Percentiles rank a stretch among this genome's conserved stretches.
Conservation (phyloP, 2,329 filamentous ascomycete species). For the Sclerotinia spermophila region DNA sequence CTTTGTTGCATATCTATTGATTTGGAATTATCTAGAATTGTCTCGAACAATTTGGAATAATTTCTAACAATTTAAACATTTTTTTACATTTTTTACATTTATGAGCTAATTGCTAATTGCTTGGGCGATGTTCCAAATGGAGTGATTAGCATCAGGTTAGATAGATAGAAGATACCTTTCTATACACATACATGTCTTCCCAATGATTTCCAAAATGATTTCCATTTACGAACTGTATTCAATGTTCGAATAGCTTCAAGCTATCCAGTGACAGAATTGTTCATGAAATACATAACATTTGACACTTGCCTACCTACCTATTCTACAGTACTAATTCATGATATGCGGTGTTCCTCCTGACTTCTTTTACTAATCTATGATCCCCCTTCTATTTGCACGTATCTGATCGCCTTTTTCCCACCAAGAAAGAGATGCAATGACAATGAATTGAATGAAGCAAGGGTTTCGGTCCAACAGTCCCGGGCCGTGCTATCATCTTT, state of each 20-base stretch:
- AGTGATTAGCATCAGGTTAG: not conserved
- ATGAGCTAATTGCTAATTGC: not conserved
- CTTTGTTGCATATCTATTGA: not conserved
- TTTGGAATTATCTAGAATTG: conserved; percentile 9
- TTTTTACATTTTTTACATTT: not conserved
- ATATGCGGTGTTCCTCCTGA: not conserved
- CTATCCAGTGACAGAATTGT: not conserved
- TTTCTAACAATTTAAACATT: not conserved
- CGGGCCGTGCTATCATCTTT: not conserved
- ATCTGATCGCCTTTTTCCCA: not conserved
- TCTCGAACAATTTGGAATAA: not conserved
- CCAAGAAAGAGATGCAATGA: not conserved
- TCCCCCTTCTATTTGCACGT: not conserved
- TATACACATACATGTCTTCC: too few relatives aligned
- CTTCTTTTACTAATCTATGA: not conserved
- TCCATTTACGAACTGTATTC: not conserved
- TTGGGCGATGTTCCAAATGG: not conserved
- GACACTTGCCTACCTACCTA: not conserved
- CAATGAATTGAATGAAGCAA: not conserved
- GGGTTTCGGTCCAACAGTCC: not conserved
- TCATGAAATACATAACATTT: not conserved
- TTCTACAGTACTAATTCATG: not conserved
- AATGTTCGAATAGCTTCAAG: not conserved
- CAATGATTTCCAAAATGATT: not conserved
- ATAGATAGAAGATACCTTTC: not conserved